Evolutionary conservation across 2,329 filamentous ascomycete genomes (phyloP), one percentile per base, ranked within the genome.

Genomic region (Colletotrichum eleusines): DNA sequence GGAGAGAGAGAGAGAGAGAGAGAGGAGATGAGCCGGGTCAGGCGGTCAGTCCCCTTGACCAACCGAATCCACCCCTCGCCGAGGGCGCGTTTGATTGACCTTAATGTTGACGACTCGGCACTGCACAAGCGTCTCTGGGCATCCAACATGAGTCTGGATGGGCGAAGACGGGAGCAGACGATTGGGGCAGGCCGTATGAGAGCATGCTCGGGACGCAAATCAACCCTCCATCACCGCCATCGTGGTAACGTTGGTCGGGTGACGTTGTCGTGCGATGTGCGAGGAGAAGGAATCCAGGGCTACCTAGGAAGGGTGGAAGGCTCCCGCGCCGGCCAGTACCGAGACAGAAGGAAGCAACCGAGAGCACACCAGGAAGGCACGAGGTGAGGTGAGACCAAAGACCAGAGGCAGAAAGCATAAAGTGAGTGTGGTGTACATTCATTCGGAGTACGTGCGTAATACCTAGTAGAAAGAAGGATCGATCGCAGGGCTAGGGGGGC

Each of bases 11-110:
- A n/a, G n/a, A n/a, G n/a, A n/a, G n/a, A n/a, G n/a, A 44, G 12
- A n/a, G 31, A 38, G n/a, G 18, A 42, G n/a, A n/a, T 23, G 53
- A 65, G 33, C 59, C 60, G 66, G 35, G 18, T 28, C 42, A 63
- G 67, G 40, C 16, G 20, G 16, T 42, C 40, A 42, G 40, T 42
- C 23, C 62, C 63, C 57, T 40, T 67, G 69, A 55, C 64, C 69
- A 71, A 71, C 58, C 64, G 64, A 35, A 60, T 69, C 59, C 66
- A 72, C 65, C 40, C n/a, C 28, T 33, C 18, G 26, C 50, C 59
- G 58, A 59, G 64, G 50, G 35, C 23, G 64, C n/a, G 51, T 54
- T 54, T 69, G 33, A 64, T 59, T 64, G 51, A 54, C 57, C 51
- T 58, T 23, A 58, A 55, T 57, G 42, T 51, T 53, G 57, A 58